Percentiles rank a stretch among this genome's conserved stretches.
These are phyloP conservation scores for Neurospora sp. DNA, from an alignment of 495 filamentous ascomycete species.

Conservation along the genomic window DNA sequence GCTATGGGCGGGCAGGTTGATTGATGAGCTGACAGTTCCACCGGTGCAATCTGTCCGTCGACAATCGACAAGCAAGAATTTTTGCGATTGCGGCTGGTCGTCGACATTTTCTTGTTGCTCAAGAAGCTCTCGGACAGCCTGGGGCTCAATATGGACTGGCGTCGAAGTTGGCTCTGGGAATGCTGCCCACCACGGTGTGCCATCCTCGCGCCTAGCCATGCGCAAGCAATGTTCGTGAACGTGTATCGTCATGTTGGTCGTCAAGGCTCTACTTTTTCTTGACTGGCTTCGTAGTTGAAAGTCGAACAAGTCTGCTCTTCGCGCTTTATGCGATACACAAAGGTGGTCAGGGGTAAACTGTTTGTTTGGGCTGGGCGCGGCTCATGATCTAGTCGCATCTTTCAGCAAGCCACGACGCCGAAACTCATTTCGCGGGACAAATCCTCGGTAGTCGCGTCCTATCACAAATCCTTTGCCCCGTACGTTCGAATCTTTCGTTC, in stretches of 20 bases:
- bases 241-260: slow-evolving; percentile 8
- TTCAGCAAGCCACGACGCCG: not conserved
- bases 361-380: not conserved
- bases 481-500: not conserved
- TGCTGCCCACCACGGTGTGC: slow-evolving; percentile 36
- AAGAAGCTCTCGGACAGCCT: slow-evolving; percentile 11
- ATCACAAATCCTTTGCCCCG: not conserved
- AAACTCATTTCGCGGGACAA: not conserved
- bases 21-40: slow-evolving; percentile 18
- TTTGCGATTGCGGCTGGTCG: not conserved
- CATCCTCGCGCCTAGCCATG: slow-evolving; percentile 18
- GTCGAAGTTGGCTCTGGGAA: slow-evolving; percentile 18
- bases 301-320: not conserved
- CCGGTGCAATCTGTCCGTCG: slow-evolving; percentile 22
- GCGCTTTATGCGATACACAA: not conserved
- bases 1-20: slow-evolving; percentile 41
- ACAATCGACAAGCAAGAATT: slow-evolving; percentile 23
- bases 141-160: slow-evolving; percentile 3
- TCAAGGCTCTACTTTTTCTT: not conserved
- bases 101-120: not conserved
- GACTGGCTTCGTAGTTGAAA: not conserved
- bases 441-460: not conserved
- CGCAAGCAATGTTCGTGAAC: slow-evolving; percentile 20
- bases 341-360: not conserved
- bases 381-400: not conserved